These are phyloP conservation scores for Phytopythium kandeliae DNA, from an alignment of 352 stramenopile species.

Conservation along the genomic window DNA sequence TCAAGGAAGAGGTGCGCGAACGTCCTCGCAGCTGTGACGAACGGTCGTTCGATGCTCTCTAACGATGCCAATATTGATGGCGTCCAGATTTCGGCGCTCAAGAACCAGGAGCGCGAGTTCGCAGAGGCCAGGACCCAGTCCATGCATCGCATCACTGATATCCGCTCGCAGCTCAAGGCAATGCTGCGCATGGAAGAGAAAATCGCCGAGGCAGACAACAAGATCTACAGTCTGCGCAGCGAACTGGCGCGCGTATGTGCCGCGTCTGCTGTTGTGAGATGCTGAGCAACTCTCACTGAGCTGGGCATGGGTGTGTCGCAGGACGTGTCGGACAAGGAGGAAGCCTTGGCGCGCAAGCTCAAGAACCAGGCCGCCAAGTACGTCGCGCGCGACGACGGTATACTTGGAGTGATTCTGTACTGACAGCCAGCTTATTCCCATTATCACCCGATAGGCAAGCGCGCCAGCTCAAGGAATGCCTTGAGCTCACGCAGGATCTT, in stretches of 20 bases:
- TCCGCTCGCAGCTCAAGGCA: constrained; percentile 57
- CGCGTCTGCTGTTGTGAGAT: not conserved
- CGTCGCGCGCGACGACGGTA: not conserved
- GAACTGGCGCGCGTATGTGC: constrained; percentile 60
- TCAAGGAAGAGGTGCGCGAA: constrained; percentile 50
- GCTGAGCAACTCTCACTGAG: not conserved
- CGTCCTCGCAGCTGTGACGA: no score
- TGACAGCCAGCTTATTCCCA: not conserved
- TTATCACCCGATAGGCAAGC: constrained; percentile 33
- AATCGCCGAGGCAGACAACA: constrained; percentile 63
- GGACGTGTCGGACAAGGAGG: constrained; percentile 75
- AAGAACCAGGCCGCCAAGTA: constrained; percentile 65
- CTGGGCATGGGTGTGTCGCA: constrained; percentile 9
- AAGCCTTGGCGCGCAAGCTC: constrained; percentile 69
- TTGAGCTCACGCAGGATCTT: constrained; percentile 48
- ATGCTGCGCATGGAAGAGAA: constrained; percentile 74
- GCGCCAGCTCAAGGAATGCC: constrained; percentile 58
- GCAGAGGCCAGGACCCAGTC: constrained; percentile 51
- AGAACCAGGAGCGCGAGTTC: constrained; percentile 58
- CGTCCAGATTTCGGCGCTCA: constrained; percentile 46
- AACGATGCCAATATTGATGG: no score
- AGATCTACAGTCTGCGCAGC: constrained; percentile 60
- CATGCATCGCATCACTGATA: constrained; percentile 58
- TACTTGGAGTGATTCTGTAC: not conserved
- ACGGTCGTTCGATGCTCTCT: no score